Percentiles rank a stretch among this genome's conserved stretches.
These are phyloP conservation scores for Fusarium newnesense DNA, from an alignment of 2,329 filamentous ascomycete genomes.

Conservation along the genomic window DNA sequence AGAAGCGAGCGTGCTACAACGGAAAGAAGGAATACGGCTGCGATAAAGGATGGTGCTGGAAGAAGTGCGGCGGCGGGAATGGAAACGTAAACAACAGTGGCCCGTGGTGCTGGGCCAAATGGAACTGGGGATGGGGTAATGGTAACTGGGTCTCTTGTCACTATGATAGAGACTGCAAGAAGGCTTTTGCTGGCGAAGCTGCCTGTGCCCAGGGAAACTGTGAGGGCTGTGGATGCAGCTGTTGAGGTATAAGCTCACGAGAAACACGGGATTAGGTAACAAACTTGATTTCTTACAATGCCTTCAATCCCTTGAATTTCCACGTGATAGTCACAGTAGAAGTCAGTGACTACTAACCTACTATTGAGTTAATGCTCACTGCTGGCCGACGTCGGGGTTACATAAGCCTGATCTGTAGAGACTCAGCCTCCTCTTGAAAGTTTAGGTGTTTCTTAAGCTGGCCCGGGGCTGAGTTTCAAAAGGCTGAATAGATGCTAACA, in stretches of 20 bases:
- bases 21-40: background rate
- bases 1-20: background rate
- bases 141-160: background rate
- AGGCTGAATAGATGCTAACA: slow-evolving; percentile 1
- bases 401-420: background rate
- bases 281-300: background rate
- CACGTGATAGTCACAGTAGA: background rate
- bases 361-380: background rate
- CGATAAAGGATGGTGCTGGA: background rate
- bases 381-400: background rate
- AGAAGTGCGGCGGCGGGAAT: background rate
- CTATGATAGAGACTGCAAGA: background rate
- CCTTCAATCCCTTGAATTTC: background rate
- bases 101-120: background rate
- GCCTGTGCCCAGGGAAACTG: background rate
- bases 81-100: background rate
- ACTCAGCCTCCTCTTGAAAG: slow-evolving; percentile 8
- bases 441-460: slow-evolving; percentile 16
- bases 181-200: background rate
- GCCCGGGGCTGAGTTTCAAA: slow-evolving; percentile 14
- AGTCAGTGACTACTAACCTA: background rate
- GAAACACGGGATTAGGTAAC: background rate
- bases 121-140: background rate
- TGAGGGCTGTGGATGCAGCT: background rate
- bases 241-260: background rate